Evolutionary conservation across 2,329 filamentous ascomycete species (phyloP).

Genomic region (Ophioceras dolichostomum): DNA sequence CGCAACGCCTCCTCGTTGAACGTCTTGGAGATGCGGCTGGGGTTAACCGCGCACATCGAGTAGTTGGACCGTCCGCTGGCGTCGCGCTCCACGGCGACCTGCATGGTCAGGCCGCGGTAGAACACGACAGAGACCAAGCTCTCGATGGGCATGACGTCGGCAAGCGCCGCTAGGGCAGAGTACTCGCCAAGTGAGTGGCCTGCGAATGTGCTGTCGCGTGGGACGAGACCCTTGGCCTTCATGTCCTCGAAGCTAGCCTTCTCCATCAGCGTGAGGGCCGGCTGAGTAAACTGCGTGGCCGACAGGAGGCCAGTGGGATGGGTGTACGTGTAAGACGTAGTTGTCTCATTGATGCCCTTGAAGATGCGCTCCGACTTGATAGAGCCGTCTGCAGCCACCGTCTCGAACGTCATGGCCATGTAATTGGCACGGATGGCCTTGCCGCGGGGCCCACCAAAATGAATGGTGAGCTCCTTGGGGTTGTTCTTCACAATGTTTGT

Average conservation of each 20-base stretch:
- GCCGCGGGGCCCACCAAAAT: constrained; percentile 92
- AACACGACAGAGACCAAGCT: constrained; percentile 96
- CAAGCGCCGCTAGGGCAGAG: constrained; percentile 87
- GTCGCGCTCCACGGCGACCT: constrained; percentile 96
- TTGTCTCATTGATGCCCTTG: constrained; percentile 90
- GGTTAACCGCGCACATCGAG: constrained; percentile 98
- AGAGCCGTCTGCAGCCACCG: constrained; percentile 79
- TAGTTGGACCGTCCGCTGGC: constrained; percentile 91
- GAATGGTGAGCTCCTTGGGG: constrained; percentile 94
- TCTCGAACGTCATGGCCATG: constrained; percentile 99
- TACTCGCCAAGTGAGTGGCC: constrained; percentile 98
- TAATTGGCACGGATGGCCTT: constrained; percentile 98
- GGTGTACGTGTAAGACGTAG: constrained; percentile 91
- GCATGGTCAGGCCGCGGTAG: constrained; percentile 98
- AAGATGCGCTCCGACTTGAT: constrained; percentile 99
- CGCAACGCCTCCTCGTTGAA: constrained; percentile 97
- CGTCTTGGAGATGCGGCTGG: constrained; percentile 93
- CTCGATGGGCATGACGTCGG: constrained; percentile 99
- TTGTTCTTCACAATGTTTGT: constrained; percentile 99
- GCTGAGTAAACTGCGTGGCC: constrained; percentile 97
- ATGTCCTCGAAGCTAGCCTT: constrained; percentile 99
- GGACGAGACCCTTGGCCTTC: constrained; percentile 91
- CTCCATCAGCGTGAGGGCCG: constrained; percentile 95
- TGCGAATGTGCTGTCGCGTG: constrained; percentile 92
- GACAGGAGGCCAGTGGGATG: constrained; percentile 91